phyloP scores from a whole-genome alignment of 1,139 yeast genomes.

The Spathaspora jeffriesii region DNA sequence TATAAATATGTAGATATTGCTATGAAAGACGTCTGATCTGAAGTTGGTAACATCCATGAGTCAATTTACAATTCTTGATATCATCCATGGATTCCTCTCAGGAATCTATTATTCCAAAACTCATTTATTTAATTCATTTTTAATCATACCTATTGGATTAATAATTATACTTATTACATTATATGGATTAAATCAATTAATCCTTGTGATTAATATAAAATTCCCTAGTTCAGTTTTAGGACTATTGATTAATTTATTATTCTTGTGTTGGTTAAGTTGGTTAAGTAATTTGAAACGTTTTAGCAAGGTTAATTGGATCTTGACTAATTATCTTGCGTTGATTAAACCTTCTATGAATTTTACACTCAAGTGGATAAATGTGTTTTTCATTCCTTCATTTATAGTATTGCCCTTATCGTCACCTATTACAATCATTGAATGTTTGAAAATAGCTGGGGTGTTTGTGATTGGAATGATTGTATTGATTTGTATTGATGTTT shows the following conservation, averaged over 20 bases:
- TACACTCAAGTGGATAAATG: constrained; percentile 73
- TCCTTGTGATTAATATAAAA: constrained; percentile 50
- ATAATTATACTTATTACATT: constrained; percentile 38
- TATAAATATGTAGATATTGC: too few relatives aligned
- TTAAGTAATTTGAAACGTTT: constrained; percentile 15
- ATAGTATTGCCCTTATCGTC: constrained; percentile 68
- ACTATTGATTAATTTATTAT: constrained; percentile 62
- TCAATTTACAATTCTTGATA: not conserved
- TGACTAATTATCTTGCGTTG: constrained; percentile 43
- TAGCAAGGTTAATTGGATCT: constrained; percentile 25
- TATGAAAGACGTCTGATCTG: too few relatives aligned
- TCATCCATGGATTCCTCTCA: constrained; percentile 12
- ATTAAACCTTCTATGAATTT: constrained; percentile 71
- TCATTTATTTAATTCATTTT: constrained; percentile 35
- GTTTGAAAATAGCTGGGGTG: constrained; percentile 72
- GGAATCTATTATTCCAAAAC: constrained; percentile 30
- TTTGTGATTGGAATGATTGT: constrained; percentile 64
- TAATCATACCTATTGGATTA: constrained; percentile 38
- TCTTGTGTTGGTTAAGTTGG: constrained; percentile 37
- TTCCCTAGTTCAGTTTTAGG: constrained; percentile 81
- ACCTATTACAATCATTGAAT: constrained; percentile 65
- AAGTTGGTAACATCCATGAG: not conserved
- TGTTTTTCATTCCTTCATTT: constrained; percentile 78
- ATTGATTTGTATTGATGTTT: constrained; percentile 47
- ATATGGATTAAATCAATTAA: constrained; percentile 64